Evolutionary conservation across 768 basidiomycete genomes (phyloP), one percentile per base, ranked within the genome.

Genomic region (Sistotremastrum suecicum): DNA sequence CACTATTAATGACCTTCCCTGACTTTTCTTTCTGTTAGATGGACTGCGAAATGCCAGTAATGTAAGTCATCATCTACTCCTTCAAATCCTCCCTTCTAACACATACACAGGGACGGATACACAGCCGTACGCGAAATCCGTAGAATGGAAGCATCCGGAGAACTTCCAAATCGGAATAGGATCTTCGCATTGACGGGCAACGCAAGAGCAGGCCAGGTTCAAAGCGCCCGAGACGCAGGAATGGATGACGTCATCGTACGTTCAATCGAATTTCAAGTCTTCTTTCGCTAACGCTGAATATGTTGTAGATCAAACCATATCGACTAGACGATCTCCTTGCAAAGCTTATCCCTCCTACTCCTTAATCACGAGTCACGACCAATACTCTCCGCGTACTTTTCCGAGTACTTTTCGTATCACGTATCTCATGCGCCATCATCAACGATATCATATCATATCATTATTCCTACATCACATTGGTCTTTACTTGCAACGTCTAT

Each of bases 1-100:
- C 31, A 12, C 4, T 7, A 37, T 47, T 9, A 30, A n/a, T 8
- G 41, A 32, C 30, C n/a, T 30, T 34, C 31, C 6, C 37, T 39
- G 29, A 12, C 7, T 44, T 7, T 42, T 37, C 8, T 31, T 45
- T 37, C 20, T 41, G 12, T 31, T 10, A 56, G 56, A 56, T 54
- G 55, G 57, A 57, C 45, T 53, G 52, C 39, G 56, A 55, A 45
- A 59, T 59, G 57, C 56, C 57, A 31, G 51, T 57, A 20, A 54
- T 55, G 54, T 49, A 38, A 42, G 5, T 34, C 31, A 30, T 11
- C 11, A 20, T 38, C 8, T 34, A 4, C 11, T 34, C 34, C 1
- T 49, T 29, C 10, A 35, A 28, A 36, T 47, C 45, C 37, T 32
- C 37, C 7, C 31, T 39, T 39, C 12, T 37, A 10, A 10, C 34